Conservation (phyloP, 2,329 filamentous ascomycete genomes). For the Boeremia lycopersici region DNA sequence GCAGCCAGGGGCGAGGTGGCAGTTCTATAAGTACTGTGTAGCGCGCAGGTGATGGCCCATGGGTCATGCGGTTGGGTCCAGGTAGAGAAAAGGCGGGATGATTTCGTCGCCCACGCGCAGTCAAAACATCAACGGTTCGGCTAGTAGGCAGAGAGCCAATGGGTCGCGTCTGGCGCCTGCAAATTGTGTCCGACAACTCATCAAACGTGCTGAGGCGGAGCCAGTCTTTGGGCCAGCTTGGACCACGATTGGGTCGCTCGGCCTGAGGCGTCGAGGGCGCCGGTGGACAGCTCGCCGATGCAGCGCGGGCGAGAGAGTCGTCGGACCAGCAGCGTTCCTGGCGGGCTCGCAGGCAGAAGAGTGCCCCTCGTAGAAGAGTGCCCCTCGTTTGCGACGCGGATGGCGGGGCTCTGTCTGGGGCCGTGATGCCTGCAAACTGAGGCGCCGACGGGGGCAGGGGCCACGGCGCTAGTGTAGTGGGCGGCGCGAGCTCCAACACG, state of each 20-base stretch:
- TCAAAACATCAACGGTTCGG: constrained; percentile 47
- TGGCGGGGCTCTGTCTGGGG: constrained; percentile 9
- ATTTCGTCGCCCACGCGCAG: constrained; percentile 40
- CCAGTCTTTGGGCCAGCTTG: constrained; percentile 26
- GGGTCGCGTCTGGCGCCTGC: constrained; percentile 26
- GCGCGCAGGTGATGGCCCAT: constrained; percentile 40
- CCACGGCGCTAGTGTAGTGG: constrained; percentile 10
- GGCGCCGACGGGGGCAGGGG: constrained; percentile 1
- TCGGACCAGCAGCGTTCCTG: not conserved
- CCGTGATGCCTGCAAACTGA: constrained; percentile 4
- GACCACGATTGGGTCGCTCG: constrained; percentile 36
- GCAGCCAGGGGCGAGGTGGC: constrained; percentile 23
- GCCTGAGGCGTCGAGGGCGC: constrained; percentile 9
- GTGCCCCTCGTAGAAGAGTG: constrained; percentile 8
- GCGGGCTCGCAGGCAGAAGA: not conserved
- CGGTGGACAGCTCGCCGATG: constrained; percentile 7
- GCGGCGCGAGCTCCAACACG: constrained; percentile 33
- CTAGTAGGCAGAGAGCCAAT: constrained; percentile 43
- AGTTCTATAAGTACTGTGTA: constrained; percentile 40
- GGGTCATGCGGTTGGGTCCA: constrained; percentile 43
- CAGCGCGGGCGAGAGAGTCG: not conserved
- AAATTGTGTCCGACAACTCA: constrained; percentile 46
- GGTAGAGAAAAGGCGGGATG: constrained; percentile 41
- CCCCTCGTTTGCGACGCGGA: constrained; percentile 1
- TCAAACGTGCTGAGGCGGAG: constrained; percentile 41